phyloP scores from a whole-genome alignment of 192 early-diverging fungal genomes.

The Rhizophagus prolifer region DNA sequence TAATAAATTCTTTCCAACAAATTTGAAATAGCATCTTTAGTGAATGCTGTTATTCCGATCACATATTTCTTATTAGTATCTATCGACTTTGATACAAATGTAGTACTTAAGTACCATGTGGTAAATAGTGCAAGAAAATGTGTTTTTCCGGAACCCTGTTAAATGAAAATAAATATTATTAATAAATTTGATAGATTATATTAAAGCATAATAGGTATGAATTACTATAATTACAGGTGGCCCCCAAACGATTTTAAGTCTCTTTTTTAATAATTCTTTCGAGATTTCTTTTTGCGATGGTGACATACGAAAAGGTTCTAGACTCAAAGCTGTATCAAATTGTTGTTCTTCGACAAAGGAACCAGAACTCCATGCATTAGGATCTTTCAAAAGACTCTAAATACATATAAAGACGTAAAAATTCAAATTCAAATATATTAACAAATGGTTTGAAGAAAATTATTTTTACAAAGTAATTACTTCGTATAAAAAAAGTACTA shows the following conservation, averaged over 20 bases:
- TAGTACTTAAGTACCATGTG: conserved; percentile 34
- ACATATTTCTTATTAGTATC: conserved; percentile 38
- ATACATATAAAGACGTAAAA: no score
- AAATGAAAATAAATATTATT: no score
- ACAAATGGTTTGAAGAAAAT: no score
- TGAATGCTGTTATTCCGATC: conserved; percentile 53
- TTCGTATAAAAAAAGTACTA: no score
- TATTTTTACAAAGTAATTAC: no score
- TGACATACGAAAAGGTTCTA: conserved; percentile 43
- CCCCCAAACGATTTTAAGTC: conserved; percentile 42
- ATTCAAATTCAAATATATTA: no score
- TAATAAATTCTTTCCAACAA: conserved; percentile 36
- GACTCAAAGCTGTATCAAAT: conserved; percentile 29
- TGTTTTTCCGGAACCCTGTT: conserved; percentile 51
- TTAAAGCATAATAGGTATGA: no score
- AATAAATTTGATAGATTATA: no score
- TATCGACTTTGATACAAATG: conserved; percentile 25
- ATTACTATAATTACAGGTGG: no score
- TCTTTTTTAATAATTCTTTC: conserved; percentile 33
- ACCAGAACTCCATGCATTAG: conserved; percentile 42
- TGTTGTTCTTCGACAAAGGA: neutral
- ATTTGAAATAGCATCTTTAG: conserved; percentile 46
- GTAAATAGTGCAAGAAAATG: conserved; percentile 47
- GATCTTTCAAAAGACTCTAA: conserved; percentile 39
- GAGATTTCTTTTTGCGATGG: conserved; percentile 43